phyloP scores from a whole-genome alignment of 208 protist genomes.

The Crithidia expoeki region DNA sequence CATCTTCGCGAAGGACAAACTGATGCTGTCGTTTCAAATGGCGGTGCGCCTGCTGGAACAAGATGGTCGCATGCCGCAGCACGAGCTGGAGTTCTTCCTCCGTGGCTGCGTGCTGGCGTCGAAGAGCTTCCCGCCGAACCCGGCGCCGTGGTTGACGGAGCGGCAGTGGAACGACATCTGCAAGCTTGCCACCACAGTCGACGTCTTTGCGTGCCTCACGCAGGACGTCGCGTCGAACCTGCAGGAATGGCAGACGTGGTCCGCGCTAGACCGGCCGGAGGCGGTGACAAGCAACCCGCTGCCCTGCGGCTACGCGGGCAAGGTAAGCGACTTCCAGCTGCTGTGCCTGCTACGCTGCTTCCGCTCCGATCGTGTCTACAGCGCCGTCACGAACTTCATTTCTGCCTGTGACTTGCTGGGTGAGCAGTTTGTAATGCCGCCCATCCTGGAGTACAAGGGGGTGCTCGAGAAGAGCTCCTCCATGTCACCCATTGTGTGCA shows the following conservation, averaged over 20 bases:
- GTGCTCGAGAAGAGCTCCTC: conserved; percentile 94
- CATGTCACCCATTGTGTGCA: conserved; percentile 97
- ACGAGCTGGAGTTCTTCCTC: conserved; percentile 98
- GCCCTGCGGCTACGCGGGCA: conserved; percentile 76
- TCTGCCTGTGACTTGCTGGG: conserved; percentile 91
- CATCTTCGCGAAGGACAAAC: conserved; percentile 98
- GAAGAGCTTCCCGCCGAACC: conserved; percentile 88
- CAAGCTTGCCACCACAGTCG: conserved; percentile 71
- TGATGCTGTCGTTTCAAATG: conserved; percentile 99
- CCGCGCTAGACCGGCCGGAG: conserved; percentile 94
- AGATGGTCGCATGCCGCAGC: conserved; percentile 74
- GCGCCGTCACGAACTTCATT: conserved; percentile 95
- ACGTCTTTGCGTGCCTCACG: conserved; percentile 84
- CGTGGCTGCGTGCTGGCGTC: conserved; percentile 97
- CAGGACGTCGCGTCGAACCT: conserved; percentile 77
- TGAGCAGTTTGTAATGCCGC: conserved; percentile 95
- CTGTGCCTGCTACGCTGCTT: conserved; percentile 98
- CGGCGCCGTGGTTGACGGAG: conserved; percentile 93
- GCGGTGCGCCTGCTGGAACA: conserved; percentile 95
- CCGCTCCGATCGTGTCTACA: conserved; percentile 96
- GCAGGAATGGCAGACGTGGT: conserved; percentile 94
- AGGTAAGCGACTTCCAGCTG: conserved; percentile 91
- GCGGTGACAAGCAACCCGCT: conserved; percentile 52
- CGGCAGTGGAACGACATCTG: conserved; percentile 97
- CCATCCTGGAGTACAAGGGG: conserved; percentile 96